These are phyloP conservation scores for Xylaria bambusicola DNA, from an alignment of 495 filamentous ascomycete genomes.

Conservation along the genomic window DNA sequence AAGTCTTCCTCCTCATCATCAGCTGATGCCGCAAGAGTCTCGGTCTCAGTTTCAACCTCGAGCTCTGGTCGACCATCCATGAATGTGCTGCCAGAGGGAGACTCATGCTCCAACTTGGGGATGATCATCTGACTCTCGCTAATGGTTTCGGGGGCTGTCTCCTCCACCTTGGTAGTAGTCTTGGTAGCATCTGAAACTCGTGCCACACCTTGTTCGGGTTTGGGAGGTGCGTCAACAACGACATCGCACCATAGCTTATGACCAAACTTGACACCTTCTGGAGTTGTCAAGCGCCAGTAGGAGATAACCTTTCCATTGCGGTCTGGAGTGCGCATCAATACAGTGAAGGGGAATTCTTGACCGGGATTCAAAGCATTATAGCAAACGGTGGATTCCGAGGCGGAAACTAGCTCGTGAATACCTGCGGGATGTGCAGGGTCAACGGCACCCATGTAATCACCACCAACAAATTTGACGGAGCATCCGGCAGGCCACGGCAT, in stretches of 20 bases:
- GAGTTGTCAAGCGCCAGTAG: constrained; percentile 91
- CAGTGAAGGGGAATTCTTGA: constrained; percentile 76
- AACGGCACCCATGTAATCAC: constrained; percentile 92
- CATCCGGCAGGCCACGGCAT: constrained; percentile 83
- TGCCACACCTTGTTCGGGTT: constrained; percentile 17
- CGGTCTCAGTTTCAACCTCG: constrained; percentile 30
- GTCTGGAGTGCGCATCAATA: constrained; percentile 76
- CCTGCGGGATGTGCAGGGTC: constrained; percentile 75
- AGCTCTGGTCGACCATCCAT: constrained; percentile 49
- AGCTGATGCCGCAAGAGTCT: constrained; percentile 32
- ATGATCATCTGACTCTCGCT: constrained; percentile 84
- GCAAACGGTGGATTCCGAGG: constrained; percentile 79
- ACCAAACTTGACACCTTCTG: constrained; percentile 81
- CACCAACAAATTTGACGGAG: constrained; percentile 87
- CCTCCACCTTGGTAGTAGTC: constrained; percentile 21
- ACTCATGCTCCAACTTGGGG: constrained; percentile 94
- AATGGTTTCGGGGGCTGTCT: constrained; percentile 6
- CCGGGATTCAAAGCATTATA: constrained; percentile 68
- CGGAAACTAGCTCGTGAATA: constrained; percentile 66
- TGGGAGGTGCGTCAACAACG: constrained; percentile 53
- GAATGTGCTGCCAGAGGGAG: constrained; percentile 72
- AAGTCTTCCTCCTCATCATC: constrained; percentile 65
- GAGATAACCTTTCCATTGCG: constrained; percentile 77
- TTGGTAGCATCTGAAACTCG: constrained; percentile 23
- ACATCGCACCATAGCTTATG: constrained; percentile 96